Conservation (phyloP, 208 protist species). For the Trypanosoma lewisi region DNA sequence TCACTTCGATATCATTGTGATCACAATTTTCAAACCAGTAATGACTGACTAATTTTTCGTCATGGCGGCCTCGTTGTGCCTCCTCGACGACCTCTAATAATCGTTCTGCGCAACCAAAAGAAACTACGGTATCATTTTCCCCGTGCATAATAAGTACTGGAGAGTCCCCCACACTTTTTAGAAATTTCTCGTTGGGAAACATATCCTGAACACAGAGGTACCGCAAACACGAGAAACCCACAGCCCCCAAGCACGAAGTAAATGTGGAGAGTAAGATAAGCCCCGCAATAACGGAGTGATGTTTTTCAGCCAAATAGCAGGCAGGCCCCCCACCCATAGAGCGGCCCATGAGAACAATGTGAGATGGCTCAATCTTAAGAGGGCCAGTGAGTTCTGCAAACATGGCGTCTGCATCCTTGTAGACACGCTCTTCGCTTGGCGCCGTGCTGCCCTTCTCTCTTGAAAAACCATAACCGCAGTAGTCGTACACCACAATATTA, state of each 20-base stretch:
- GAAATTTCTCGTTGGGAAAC: constrained; percentile 53
- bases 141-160: constrained; percentile 77
- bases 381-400: constrained; percentile 42
- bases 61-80: neutral
- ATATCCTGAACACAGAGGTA: constrained; percentile 40
- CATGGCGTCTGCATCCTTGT: constrained; percentile 67
- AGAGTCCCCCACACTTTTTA: constrained; percentile 43
- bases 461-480: constrained; percentile 79
- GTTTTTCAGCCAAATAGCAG: constrained; percentile 68
- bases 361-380: constrained; percentile 36
- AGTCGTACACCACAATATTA: constrained; percentile 68
- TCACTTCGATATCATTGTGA: constrained; percentile 68
- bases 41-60: constrained; percentile 2
- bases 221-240: constrained; percentile 26
- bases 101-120: constrained; percentile 43
- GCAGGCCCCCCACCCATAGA: constrained; percentile 76
- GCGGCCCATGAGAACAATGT: constrained; percentile 65
- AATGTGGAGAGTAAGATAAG: constrained; percentile 74
- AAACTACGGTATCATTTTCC: constrained; percentile 51
- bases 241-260: constrained; percentile 58
- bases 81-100: constrained; percentile 30
- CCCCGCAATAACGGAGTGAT: constrained; percentile 56
- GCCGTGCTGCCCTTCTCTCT: constrained; percentile 14
- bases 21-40: constrained; percentile 49
- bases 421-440: constrained; percentile 49